Conservation (phyloP, 2,329 filamentous ascomycete genomes). For the Talaromyces atroroseus region DNA sequence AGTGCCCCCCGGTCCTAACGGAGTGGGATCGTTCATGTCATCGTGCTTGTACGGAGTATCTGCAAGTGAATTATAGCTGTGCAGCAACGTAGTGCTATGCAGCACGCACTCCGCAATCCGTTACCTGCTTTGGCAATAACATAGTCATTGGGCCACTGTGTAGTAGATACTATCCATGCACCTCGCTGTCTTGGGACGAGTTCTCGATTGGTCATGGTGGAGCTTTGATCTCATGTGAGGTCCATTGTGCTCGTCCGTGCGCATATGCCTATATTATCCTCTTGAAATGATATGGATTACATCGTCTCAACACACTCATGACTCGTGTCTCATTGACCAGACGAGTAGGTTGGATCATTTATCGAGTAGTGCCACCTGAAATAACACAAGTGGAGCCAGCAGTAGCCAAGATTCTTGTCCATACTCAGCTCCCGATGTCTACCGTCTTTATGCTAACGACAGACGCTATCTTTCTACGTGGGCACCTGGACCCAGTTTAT, state of each 20-base stretch:
- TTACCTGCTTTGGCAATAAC: not conserved
- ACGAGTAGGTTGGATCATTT: too few relatives aligned
- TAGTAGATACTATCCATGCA: not conserved
- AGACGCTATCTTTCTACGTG: too few relatives aligned
- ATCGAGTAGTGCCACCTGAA: too few relatives aligned
- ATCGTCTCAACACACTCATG: not conserved
- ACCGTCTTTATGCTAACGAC: too few relatives aligned
- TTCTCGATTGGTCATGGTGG: not conserved
- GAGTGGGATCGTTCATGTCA: not conserved
- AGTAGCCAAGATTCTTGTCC: too few relatives aligned
- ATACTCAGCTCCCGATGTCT: too few relatives aligned
- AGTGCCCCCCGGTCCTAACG: not conserved
- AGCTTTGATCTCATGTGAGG: not conserved
- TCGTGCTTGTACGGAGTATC: not conserved
- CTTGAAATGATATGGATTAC: not conserved
- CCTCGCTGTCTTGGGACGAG: not conserved
- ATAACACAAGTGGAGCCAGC: too few relatives aligned
- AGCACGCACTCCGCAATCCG: not conserved
- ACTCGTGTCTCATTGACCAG: too few relatives aligned
- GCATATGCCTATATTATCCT: not conserved
- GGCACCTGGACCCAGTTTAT: too few relatives aligned
- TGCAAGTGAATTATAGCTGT: too few relatives aligned
- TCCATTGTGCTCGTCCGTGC: not conserved
- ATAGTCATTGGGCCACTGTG: not conserved
- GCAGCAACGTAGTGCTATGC: not conserved